Percentiles rank a stretch among this genome's conserved stretches.
Conservation (phyloP, 306 rosid species). For the Glycine latifolia region DNA sequence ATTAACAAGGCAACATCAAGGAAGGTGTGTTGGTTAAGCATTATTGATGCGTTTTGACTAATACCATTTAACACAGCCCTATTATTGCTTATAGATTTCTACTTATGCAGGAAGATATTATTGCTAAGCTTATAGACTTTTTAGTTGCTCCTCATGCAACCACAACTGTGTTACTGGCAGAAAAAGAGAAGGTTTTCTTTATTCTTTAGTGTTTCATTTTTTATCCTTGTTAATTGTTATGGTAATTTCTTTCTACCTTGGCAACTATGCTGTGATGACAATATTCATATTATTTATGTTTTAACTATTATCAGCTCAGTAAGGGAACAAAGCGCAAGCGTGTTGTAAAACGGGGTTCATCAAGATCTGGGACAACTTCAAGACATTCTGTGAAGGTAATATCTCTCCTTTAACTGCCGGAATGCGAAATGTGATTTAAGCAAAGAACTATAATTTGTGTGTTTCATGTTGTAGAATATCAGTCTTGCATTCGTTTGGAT, state of each 20-base stretch:
- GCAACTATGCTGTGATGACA: background rate
- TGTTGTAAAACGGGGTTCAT: constrained; percentile 59
- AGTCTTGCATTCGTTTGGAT: constrained; percentile 1
- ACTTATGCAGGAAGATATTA: constrained; percentile 77
- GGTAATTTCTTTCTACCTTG: background rate
- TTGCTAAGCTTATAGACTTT: constrained; percentile 81
- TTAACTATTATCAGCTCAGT: constrained; percentile 58
- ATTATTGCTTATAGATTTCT: constrained; percentile 40
- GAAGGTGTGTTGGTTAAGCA: constrained; percentile 69
- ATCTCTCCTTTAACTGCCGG: constrained; percentile 34
- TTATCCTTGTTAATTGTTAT: background rate
- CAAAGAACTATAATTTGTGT: background rate
- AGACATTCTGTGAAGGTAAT: constrained; percentile 76
- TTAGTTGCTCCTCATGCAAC: constrained; percentile 88
- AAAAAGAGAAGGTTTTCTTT: constrained; percentile 74
- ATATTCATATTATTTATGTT: constrained; percentile 37
- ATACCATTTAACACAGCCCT: constrained; percentile 5
- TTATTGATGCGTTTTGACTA: constrained; percentile 28
- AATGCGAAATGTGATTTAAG: constrained; percentile 14
- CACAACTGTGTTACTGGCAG: constrained; percentile 72
- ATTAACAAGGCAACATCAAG: constrained; percentile 69
- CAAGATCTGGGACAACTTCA: constrained; percentile 66
- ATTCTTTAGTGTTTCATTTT: constrained; percentile 6
- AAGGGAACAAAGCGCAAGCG: constrained; percentile 83
- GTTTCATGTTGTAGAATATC: background rate